Conservation (phyloP, 2,329 filamentous ascomycete genomes). For the Colletotrichum truncatum region DNA sequence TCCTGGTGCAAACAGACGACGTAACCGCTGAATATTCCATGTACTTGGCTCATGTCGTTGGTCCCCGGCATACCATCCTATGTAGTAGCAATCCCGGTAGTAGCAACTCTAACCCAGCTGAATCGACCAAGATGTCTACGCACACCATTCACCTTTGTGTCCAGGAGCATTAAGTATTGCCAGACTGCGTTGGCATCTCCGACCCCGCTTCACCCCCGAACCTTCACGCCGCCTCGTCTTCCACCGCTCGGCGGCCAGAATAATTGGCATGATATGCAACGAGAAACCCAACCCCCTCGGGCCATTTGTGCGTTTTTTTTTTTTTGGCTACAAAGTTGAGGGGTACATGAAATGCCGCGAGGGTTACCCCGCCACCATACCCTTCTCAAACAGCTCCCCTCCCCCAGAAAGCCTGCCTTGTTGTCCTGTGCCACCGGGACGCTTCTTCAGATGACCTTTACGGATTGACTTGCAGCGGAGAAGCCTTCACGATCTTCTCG, state of each 20-base stretch:
- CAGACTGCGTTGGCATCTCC: too few species aligned
- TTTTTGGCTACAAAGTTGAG: background rate
- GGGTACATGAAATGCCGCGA: too few species aligned
- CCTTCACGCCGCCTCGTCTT: background rate
- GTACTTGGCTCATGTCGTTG: background rate
- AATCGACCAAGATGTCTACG: background rate
- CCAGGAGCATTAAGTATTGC: background rate
- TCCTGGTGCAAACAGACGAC: background rate
- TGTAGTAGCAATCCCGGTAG: background rate
- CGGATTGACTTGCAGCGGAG: background rate
- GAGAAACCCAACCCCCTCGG: background rate
- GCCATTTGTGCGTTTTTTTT: background rate
- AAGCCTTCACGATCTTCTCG: background rate
- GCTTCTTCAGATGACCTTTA: background rate
- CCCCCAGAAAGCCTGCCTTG: background rate
- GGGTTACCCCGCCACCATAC: background rate
- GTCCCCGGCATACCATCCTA: background rate
- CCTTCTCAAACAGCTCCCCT: background rate
- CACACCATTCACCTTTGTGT: background rate
- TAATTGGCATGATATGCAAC: background rate
- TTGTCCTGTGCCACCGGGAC: background rate
- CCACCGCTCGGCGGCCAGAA: background rate
- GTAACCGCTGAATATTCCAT: background rate
- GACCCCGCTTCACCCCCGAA: background rate
- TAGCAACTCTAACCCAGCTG: background rate